Percentiles rank a stretch among this genome's conserved stretches.
phyloP scores from a whole-genome alignment of 2,329 filamentous ascomycete species.

The Colletotrichum spaethianum region DNA sequence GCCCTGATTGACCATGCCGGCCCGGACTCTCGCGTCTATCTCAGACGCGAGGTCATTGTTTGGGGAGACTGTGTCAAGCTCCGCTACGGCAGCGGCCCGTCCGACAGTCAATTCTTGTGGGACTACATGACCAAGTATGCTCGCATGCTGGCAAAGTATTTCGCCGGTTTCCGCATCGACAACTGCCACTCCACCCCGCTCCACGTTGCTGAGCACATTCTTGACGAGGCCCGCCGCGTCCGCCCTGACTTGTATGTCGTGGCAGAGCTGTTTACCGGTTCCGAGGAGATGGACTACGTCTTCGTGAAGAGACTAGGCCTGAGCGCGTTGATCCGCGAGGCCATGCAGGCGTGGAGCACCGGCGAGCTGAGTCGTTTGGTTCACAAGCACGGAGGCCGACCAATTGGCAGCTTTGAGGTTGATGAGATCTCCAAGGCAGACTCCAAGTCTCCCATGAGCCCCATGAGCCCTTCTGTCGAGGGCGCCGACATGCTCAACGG shows the following conservation, averaged over 20 bases:
- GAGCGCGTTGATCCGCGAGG: constrained; percentile 92
- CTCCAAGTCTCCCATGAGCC: constrained; percentile 50
- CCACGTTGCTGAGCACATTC: constrained; percentile 92
- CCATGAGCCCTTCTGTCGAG: constrained; percentile 49
- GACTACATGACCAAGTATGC: constrained; percentile 96
- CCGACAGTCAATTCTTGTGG: constrained; percentile 96
- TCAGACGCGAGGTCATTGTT: constrained; percentile 95
- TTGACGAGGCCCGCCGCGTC: constrained; percentile 92
- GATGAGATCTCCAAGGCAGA: constrained; percentile 83
- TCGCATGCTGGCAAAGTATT: constrained; percentile 92
- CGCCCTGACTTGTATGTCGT: constrained; percentile 92
- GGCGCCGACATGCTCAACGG: constrained; percentile 47
- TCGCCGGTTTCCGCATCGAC: constrained; percentile 95
- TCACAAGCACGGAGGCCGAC: constrained; percentile 91
- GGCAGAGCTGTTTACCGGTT: constrained; percentile 95
- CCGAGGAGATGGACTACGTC: constrained; percentile 94
- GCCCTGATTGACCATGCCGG: constrained; percentile 95
- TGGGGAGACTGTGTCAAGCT: constrained; percentile 99
- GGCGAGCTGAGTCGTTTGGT: constrained; percentile 93
- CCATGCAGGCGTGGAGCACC: constrained; percentile 98
- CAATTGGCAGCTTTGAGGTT: constrained; percentile 97
- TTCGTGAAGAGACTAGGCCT: constrained; percentile 95
- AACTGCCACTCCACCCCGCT: constrained; percentile 98
- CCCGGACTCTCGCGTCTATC: constrained; percentile 88
- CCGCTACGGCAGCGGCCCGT: constrained; percentile 83